These are phyloP conservation scores for Candida mattraensis DNA, from an alignment of 805 yeast species.

Conservation along the genomic window DNA sequence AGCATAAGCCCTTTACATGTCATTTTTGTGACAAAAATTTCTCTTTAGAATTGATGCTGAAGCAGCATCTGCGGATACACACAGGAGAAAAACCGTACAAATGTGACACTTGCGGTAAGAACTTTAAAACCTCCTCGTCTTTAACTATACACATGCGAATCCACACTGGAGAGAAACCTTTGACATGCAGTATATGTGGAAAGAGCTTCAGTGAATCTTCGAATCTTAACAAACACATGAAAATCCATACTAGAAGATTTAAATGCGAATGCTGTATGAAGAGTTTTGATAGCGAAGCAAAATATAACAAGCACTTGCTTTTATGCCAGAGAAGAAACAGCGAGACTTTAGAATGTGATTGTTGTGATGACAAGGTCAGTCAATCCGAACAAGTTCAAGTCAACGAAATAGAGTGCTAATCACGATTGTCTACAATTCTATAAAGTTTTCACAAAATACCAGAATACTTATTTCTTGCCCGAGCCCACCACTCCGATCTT, in stretches of 20 bases:
- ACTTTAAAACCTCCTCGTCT: constrained; percentile 80
- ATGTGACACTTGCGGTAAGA: constrained; percentile 72
- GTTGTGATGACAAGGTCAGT: constrained; percentile 7
- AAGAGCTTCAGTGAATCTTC: constrained; percentile 87
- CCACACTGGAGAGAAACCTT: constrained; percentile 90
- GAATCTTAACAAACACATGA: constrained; percentile 85
- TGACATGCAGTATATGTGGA: constrained; percentile 76
- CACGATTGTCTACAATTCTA: no score
- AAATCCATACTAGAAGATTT: constrained; percentile 60
- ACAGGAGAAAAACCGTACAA: constrained; percentile 86
- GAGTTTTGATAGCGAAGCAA: constrained; percentile 48
- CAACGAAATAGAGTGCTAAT: no score
- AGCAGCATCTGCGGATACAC: constrained; percentile 81
- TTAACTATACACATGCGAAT: constrained; percentile 79
- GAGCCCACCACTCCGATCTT: constrained; percentile 40
- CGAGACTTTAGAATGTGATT: constrained; percentile 4
- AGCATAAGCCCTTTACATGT: constrained; percentile 78
- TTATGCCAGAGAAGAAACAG: constrained; percentile 17
- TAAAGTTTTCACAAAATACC: no score
- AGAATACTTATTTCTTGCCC: no score
- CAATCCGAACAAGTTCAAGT: no score
- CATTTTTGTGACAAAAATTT: constrained; percentile 64
- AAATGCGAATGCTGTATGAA: constrained; percentile 53
- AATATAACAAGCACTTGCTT: constrained; percentile 40
- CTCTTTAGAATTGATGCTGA: constrained; percentile 73